Conservation (phyloP, 2,329 filamentous ascomycete species). For the Claviceps purpurea region DNA sequence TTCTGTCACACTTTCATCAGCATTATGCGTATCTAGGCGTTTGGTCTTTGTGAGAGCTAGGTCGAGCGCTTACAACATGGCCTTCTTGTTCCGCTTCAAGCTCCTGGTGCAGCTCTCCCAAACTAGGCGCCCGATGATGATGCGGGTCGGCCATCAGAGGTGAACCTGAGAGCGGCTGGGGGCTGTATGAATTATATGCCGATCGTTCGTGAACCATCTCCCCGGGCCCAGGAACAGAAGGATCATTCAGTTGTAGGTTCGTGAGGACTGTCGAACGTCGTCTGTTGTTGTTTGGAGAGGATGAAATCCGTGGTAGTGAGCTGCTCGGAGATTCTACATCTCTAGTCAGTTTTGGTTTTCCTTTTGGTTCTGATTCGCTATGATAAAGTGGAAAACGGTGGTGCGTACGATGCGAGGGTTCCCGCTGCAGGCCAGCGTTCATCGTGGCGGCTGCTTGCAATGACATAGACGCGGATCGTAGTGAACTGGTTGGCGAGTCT, state of each 20-base stretch:
- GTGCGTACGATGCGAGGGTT: constrained; percentile 41
- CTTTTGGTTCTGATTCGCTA: too few species aligned
- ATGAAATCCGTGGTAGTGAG: constrained; percentile 30
- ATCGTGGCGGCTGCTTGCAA: constrained; percentile 65
- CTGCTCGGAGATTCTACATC: constrained; percentile 36
- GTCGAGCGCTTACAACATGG: constrained; percentile 45
- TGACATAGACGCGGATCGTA: constrained; percentile 53
- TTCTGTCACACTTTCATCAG: constrained; percentile 35
- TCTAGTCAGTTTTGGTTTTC: constrained; percentile 4
- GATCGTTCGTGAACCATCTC: constrained; percentile 45
- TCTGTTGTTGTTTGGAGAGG: constrained; percentile 37
- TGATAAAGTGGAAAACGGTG: neutral
- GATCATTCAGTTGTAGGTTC: constrained; percentile 63
- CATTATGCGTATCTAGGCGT: constrained; percentile 5
- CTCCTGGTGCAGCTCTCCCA: constrained; percentile 68
- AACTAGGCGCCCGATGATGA: constrained; percentile 54
- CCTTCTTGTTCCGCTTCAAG: constrained; percentile 68
- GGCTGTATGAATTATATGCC: constrained; percentile 22
- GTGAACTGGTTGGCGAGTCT: constrained; percentile 46
- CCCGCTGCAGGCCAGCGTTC: constrained; percentile 61
- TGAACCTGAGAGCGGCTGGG: constrained; percentile 33
- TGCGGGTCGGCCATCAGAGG: constrained; percentile 39
- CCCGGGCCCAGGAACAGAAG: constrained; percentile 50
- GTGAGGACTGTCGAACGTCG: constrained; percentile 57
- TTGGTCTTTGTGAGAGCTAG: neutral